These are phyloP conservation scores for Naegleria fowleri DNA, from an alignment of 208 protist species.

Conservation along the genomic window DNA sequence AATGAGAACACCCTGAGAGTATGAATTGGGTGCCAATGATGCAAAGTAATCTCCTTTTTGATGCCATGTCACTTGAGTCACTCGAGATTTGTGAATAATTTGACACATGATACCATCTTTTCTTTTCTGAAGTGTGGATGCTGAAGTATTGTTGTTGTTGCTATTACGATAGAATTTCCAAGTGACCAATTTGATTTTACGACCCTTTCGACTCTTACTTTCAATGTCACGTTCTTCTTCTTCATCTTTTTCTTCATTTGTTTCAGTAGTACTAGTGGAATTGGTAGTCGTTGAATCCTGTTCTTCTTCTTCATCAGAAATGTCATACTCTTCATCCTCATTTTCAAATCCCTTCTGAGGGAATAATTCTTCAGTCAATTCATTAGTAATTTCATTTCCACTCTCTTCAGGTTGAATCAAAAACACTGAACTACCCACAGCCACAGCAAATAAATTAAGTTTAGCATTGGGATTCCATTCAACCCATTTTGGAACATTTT, in stretches of 20 bases:
- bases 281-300: background rate
- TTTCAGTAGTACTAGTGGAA: background rate
- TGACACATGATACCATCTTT: background rate
- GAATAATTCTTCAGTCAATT: conserved; percentile 74
- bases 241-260: background rate
- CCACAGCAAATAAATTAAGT: conserved; percentile 75
- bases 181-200: background rate
- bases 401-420: conserved; percentile 74
- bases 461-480: conserved; percentile 84
- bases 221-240: background rate
- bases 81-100: conserved; percentile 1
- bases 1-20: conserved; percentile 57
- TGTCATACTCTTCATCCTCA: conserved; percentile 26
- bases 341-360: conserved; percentile 56
- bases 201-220: background rate
- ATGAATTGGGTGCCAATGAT: conserved; percentile 49
- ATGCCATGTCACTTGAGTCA: conserved; percentile 64
- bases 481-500: conserved; percentile 56
- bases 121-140: background rate
- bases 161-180: background rate
- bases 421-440: conserved; percentile 73
- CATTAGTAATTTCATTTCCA: conserved; percentile 68
- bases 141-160: no score
- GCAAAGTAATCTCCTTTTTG: conserved; percentile 70
- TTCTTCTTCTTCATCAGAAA: background rate